phyloP scores from a whole-genome alignment of 1,284 basidiomycete species.

The Marasmius oreades region DNA sequence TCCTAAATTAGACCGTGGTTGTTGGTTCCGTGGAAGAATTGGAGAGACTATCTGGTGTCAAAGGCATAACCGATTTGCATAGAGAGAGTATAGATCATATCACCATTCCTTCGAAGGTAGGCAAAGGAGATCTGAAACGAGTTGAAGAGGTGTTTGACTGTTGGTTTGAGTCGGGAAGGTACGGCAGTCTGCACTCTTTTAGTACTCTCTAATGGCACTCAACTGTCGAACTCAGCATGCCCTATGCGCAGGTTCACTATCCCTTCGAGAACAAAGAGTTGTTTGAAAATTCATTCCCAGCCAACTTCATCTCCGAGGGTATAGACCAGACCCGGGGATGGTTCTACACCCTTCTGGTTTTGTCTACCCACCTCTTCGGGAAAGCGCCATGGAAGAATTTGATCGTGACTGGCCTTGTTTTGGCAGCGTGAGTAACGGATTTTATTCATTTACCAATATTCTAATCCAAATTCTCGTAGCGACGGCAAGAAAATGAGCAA shows the following conservation, averaged over 20 bases:
- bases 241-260: constrained; percentile 96
- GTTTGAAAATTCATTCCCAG: constrained; percentile 86
- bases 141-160: constrained; percentile 99
- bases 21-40: constrained; percentile 89
- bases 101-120: constrained; percentile 90
- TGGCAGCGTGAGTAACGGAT: constrained; percentile 71
- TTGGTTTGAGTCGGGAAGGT: constrained; percentile 99
- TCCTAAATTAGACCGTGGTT: constrained; percentile 65
- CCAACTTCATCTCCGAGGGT: constrained; percentile 98
- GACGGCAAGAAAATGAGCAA: constrained; percentile 99
- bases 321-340: constrained; percentile 96
- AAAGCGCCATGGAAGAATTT: constrained; percentile 98
- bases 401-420: constrained; percentile 93
- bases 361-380: constrained; percentile 93
- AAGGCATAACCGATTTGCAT: constrained; percentile 90
- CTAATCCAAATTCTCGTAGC: constrained; percentile 31
- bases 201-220: not conserved
- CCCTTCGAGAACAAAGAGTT: constrained; percentile 96
- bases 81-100: constrained; percentile 94
- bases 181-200: constrained; percentile 19
- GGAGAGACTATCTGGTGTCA: constrained; percentile 83
- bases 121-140: constrained; percentile 85
- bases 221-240: constrained; percentile 71
- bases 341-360: constrained; percentile 98
- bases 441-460: not conserved